phyloP scores from a whole-genome alignment of 2,329 filamentous ascomycete species.

The Elsinoe perseae region DNA sequence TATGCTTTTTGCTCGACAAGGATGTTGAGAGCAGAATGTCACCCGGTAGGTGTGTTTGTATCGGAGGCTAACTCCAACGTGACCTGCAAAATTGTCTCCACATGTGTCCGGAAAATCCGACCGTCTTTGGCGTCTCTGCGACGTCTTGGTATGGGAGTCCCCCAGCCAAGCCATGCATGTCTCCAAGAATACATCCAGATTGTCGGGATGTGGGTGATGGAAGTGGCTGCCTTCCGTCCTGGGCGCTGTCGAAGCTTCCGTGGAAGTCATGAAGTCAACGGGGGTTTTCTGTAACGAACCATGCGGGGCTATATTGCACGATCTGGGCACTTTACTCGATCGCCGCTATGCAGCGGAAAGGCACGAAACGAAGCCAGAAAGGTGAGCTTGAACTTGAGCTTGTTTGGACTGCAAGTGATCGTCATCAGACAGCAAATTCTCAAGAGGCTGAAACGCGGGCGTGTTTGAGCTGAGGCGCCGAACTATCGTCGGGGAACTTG shows the following conservation, averaged over 20 bases:
- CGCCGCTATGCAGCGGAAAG: neutral
- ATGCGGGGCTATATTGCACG: slow-evolving; percentile 1
- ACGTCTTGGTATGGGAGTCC: neutral
- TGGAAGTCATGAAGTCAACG: slow-evolving; percentile 2
- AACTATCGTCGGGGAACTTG: slow-evolving; percentile 1
- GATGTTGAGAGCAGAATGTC: neutral
- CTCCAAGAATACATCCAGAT: neutral
- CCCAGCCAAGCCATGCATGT: neutral
- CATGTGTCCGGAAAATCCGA: neutral
- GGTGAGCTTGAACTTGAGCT: neutral
- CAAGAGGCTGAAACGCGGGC: neutral
- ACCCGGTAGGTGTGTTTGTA: neutral
- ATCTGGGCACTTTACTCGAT: slow-evolving; percentile 6
- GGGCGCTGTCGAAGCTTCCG: neutral
- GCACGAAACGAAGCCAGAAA: neutral
- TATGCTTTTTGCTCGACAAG: neutral
- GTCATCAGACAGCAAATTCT: neutral
- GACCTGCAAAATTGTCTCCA: neutral
- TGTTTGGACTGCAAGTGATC: neutral
- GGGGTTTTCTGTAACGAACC: neutral
- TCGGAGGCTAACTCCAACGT: neutral
- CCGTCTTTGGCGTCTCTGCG: neutral
- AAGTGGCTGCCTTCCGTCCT: neutral
- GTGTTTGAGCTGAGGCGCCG: neutral
- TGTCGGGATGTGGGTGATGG: neutral